Conservation (phyloP, 371 early-diverging fungal species). For the Parasitella parasitica region DNA sequence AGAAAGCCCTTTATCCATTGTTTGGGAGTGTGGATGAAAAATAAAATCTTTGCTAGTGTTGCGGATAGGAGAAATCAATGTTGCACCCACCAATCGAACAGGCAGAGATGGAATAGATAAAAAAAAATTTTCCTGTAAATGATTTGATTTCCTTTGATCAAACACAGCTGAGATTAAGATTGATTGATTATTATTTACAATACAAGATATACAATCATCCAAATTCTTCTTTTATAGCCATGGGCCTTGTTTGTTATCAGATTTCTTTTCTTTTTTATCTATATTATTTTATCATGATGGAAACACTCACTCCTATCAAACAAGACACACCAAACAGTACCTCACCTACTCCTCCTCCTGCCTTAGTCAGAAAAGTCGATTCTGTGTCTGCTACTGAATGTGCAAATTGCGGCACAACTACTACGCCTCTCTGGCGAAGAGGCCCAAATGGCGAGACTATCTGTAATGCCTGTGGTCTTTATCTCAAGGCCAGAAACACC, state of each 20-base stretch:
- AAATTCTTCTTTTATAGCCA: not conserved
- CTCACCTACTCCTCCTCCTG: not conserved
- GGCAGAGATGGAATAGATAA: not conserved
- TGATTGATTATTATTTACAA: not conserved
- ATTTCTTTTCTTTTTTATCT: constrained; percentile 2
- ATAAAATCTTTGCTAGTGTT: not conserved
- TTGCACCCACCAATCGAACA: not conserved
- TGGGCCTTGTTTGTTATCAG: constrained; percentile 2
- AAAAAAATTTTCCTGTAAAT: not conserved
- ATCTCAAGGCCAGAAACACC: constrained; percentile 44
- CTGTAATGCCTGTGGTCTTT: constrained; percentile 90
- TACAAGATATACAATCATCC: constrained; percentile 1
- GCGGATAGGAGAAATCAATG: not conserved
- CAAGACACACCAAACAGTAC: not conserved
- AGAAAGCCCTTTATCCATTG: not conserved
- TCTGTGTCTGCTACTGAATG: constrained; percentile 53
- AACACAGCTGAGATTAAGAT: not conserved
- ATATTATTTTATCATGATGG: not conserved
- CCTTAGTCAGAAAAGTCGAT: not conserved
- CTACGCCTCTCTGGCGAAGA: constrained; percentile 90
- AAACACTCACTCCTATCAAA: not conserved
- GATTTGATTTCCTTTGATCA: not conserved
- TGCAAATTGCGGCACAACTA: constrained; percentile 82
- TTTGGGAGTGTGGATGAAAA: not conserved
- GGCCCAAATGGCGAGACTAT: constrained; percentile 74